These are phyloP conservation scores for Xylaria sp. DNA, from an alignment of 2,329 filamentous ascomycete genomes.

Conservation along the genomic window DNA sequence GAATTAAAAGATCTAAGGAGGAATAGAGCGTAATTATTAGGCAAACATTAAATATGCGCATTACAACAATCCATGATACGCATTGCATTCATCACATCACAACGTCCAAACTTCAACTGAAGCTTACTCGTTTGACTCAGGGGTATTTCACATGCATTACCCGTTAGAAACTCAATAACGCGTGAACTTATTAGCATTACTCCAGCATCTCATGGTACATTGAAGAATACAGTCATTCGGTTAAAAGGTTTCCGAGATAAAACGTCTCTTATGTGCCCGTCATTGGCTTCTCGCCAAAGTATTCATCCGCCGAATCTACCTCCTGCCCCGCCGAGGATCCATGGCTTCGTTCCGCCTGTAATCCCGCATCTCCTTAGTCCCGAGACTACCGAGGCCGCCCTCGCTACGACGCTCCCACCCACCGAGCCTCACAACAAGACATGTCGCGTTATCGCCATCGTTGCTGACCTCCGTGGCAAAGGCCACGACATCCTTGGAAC, in stretches of 20 bases:
- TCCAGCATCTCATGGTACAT: not conserved
- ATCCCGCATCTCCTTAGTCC: constrained; percentile 91
- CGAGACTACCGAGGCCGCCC: constrained; percentile 87
- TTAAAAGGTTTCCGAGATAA: too few relatives aligned
- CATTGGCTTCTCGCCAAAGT: not conserved
- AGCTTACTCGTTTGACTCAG: not conserved
- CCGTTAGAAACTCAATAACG: not conserved
- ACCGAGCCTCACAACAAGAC: constrained; percentile 73
- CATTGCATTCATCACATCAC: not conserved
- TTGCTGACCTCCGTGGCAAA: constrained; percentile 87
- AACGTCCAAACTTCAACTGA: not conserved
- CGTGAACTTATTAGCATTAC: not conserved
- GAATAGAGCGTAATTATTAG: not conserved
- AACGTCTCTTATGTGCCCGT: too few relatives aligned
- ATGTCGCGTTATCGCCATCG: constrained; percentile 75
- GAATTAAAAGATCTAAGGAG: not conserved
- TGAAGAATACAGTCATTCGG: not conserved
- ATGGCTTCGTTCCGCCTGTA: constrained; percentile 82
- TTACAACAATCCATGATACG: not conserved
- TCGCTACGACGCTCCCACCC: constrained; percentile 80
- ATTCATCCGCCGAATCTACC: constrained; percentile 27
- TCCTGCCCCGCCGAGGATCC: constrained; percentile 77
- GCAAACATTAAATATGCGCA: not conserved
- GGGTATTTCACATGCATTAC: not conserved
- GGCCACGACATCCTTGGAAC: constrained; percentile 78